phyloP scores from a whole-genome alignment of 306 rosid genomes.

The Canavalia ensiformis region DNA sequence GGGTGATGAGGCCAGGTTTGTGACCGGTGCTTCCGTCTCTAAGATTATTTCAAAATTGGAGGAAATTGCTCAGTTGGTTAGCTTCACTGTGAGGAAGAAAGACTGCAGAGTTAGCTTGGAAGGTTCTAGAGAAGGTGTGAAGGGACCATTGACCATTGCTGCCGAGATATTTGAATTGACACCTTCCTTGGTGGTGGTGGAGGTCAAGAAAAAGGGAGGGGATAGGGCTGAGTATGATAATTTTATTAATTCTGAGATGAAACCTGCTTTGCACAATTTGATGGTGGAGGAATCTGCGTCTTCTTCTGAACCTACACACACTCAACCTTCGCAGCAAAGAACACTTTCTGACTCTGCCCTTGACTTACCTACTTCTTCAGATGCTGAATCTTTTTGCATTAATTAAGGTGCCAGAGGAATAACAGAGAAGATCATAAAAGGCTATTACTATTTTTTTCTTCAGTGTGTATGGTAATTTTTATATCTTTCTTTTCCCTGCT shows the following conservation, averaged over 20 bases:
- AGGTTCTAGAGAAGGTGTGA: slow-evolving; percentile 67
- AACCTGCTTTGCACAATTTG: slow-evolving; percentile 62
- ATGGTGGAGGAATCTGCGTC: slow-evolving; percentile 48
- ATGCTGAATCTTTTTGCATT: slow-evolving; percentile 40
- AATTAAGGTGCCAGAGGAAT: slow-evolving; percentile 10
- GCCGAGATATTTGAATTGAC: slow-evolving; percentile 68
- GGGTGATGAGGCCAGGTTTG: slow-evolving; percentile 67
- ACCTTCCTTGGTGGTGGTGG: slow-evolving; percentile 69
- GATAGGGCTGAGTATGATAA: slow-evolving; percentile 60
- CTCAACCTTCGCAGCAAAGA: slow-evolving; percentile 18
- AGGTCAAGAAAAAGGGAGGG: slow-evolving; percentile 74
- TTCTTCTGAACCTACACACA: slow-evolving; percentile 38
- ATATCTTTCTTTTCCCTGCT: neutral
- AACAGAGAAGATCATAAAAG: slow-evolving; percentile 15
- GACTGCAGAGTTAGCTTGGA: slow-evolving; percentile 71
- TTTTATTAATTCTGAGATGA: slow-evolving; percentile 62
- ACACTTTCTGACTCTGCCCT: slow-evolving; percentile 47
- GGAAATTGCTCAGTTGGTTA: slow-evolving; percentile 65
- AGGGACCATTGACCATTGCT: slow-evolving; percentile 63
- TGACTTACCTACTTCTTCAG: slow-evolving; percentile 35
- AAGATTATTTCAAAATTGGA: slow-evolving; percentile 69
- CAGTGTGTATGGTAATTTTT: slow-evolving; percentile 46
- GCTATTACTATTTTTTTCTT: neutral
- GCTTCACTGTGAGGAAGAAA: slow-evolving; percentile 69
- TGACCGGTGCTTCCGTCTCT: slow-evolving; percentile 55